Evolutionary conservation across 2,329 filamentous ascomycete genomes (phyloP), one percentile per base, ranked within the genome.

Genomic region (Colletotrichum sp.): DNA sequence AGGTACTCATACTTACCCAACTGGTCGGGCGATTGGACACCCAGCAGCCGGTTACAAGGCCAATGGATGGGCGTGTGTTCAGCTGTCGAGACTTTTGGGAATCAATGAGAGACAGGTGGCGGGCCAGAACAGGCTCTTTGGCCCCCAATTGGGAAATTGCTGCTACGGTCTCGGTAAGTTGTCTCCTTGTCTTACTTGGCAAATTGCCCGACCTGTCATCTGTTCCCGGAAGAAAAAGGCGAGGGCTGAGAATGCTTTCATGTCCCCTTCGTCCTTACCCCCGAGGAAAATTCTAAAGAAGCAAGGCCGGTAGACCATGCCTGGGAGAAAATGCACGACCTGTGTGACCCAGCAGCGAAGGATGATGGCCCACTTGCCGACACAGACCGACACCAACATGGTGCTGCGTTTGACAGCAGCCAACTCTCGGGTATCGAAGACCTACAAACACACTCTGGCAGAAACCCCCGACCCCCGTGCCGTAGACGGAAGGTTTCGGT

Each of bases 221-320:
- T 74, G 74, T 69, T 73, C 70, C 44, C 74, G 70, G 74, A 64
- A 74, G 30, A 57, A 32, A 57, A 36, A 59, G 27, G 30, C 61
- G 57, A 59, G 13, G 22, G 34, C 64, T 49, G 59, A 32, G 44
- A 62, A 61, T 34, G 67, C 65, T 74, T 74, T 65, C 72, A 34
- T 70, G 27, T 22, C 32, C 11, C n/a, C 30, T 27, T 71, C 36
- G 11, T 49, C 61, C 44, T 71, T 36, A 44, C 29, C n/a, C 36
- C 67, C 49, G 30, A 27, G 61, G 61, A 27, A 13, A 13, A 25
- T 27, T 71, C 57, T 30, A 27, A 25, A 32, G 34, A 27, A 39
- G 16, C 49, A 19, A 59, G 62, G 4, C 39, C 16, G 64, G 39
- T 16, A 34, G n/a, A 15, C 7, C 22, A 13, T 55, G 71, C 29